Conservation (phyloP, 352 stramenopile species). For the Plasmopara muralis region DNA sequence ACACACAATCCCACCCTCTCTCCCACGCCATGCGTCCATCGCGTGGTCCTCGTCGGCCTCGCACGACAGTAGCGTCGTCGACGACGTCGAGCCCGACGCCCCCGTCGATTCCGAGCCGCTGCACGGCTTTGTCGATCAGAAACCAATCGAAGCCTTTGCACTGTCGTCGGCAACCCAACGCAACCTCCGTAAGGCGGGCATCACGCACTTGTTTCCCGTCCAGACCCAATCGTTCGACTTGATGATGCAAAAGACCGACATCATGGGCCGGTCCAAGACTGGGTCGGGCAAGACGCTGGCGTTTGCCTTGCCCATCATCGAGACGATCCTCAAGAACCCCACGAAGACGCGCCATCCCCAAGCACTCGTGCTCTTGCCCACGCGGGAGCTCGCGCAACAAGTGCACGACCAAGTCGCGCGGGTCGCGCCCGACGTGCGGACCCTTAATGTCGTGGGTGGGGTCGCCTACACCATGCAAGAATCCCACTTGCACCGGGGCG, state of each 20-base stretch:
- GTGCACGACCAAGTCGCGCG: conserved; percentile 89
- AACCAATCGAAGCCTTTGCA: conserved; percentile 59
- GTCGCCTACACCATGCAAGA: conserved; percentile 92
- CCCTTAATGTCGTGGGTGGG: conserved; percentile 90
- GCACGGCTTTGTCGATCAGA: conserved; percentile 64
- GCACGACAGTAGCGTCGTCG: conserved; percentile 5
- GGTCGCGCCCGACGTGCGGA: conserved; percentile 85
- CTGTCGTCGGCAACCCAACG: conserved; percentile 47
- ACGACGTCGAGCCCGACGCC: conserved; percentile 7
- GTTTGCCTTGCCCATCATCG: conserved; percentile 70
- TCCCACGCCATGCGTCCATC: conserved; percentile 7
- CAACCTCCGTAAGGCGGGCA: conserved; percentile 54
- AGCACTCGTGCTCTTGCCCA: conserved; percentile 94
- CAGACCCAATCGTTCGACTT: conserved; percentile 77
- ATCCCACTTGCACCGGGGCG: conserved; percentile 79
- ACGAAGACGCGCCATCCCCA: conserved; percentile 56
- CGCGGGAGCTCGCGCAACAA: conserved; percentile 95
- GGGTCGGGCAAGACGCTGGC: conserved; percentile 78
- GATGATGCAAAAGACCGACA: conserved; percentile 75
- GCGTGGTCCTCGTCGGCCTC: conserved; percentile 22
- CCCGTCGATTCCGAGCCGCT: conserved; percentile 46
- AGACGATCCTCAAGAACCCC: conserved; percentile 51
- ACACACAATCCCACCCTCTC: too few relatives aligned
- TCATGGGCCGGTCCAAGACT: conserved; percentile 79
- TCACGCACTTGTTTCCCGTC: conserved; percentile 81